Percentiles rank a stretch among this genome's conserved stretches.
These are phyloP conservation scores for Geotrichum reessii DNA, from an alignment of 1,139 yeast species.

Conservation along the genomic window DNA sequence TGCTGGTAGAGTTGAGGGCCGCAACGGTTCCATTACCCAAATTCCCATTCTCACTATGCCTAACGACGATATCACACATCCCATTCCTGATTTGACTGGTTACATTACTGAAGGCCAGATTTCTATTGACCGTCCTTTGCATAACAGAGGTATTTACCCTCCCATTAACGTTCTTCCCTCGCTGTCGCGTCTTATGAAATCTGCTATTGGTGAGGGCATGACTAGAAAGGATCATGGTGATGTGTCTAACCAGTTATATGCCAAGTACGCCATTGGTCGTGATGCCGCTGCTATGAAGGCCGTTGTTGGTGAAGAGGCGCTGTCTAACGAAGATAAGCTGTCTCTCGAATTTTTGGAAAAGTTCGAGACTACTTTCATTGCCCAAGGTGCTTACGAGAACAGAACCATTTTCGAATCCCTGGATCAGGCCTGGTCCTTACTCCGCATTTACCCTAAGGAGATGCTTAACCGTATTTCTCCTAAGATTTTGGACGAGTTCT, in stretches of 20 bases:
- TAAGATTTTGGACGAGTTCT: constrained; percentile 89
- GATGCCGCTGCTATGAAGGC: constrained; percentile 99
- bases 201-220: constrained; percentile 99
- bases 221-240: constrained; percentile 99
- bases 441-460: constrained; percentile 98
- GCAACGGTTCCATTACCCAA: constrained; percentile 98
- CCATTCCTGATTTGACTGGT: constrained; percentile 99
- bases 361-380: constrained; percentile 89
- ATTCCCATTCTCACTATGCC: constrained; percentile 99
- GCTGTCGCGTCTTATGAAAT: constrained; percentile 94
- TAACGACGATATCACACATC: constrained; percentile 98
- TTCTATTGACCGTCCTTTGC: constrained; percentile 90
- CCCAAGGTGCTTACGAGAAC: constrained; percentile 95
- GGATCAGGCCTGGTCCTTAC: constrained; percentile 96
- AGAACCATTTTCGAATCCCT: constrained; percentile 91
- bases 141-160: constrained; percentile 95
- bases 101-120: constrained; percentile 99
- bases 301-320: constrained; percentile 99
- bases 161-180: constrained; percentile 98
- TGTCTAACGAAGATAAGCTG: constrained; percentile 93
- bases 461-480: constrained; percentile 97
- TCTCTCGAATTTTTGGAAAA: constrained; percentile 96
- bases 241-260: constrained; percentile 96
- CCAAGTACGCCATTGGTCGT: constrained; percentile 98
- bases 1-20: constrained; percentile 99